These are phyloP conservation scores for Saprolegnia diclina DNA, from an alignment of 352 stramenopile genomes.

Conservation along the genomic window DNA sequence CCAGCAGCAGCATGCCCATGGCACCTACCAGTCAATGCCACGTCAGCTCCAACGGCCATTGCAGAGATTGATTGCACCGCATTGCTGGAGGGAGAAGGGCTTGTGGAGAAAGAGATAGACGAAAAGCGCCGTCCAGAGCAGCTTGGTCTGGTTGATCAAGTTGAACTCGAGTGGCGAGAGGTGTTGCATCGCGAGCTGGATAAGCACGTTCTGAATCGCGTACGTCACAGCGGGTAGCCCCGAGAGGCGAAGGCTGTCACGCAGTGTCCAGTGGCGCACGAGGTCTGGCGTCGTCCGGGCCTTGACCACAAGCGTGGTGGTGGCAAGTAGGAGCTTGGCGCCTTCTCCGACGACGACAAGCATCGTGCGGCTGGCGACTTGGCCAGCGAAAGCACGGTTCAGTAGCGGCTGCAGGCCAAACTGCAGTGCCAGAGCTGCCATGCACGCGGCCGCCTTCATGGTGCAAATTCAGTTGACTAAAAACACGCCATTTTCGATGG, in stretches of 20 bases:
- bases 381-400: constrained; percentile 67
- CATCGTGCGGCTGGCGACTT: constrained; percentile 47
- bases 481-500: background rate
- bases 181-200: constrained; percentile 77
- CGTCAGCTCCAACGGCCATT: background rate
- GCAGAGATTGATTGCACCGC: constrained; percentile 30
- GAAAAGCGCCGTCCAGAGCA: constrained; percentile 76
- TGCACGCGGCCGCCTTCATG: constrained; percentile 23
- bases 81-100: constrained; percentile 60
- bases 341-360: constrained; percentile 71
- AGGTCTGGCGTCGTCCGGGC: background rate
- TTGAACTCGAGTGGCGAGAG: constrained; percentile 80
- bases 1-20: constrained; percentile 64
- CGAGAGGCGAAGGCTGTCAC: constrained; percentile 55
- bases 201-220: constrained; percentile 83
- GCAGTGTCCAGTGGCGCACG: constrained; percentile 40
- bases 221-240: constrained; percentile 77
- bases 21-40: constrained; percentile 34
- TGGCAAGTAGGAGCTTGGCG: constrained; percentile 61
- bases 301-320: constrained; percentile 46
- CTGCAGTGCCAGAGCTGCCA: constrained; percentile 69
- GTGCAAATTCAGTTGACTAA: background rate
- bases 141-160: constrained; percentile 84
- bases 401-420: constrained; percentile 80
- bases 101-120: constrained; percentile 71